These are phyloP conservation scores for Ceratocystis huliohia DNA, from an alignment of 2,329 filamentous ascomycete genomes.

Conservation along the genomic window DNA sequence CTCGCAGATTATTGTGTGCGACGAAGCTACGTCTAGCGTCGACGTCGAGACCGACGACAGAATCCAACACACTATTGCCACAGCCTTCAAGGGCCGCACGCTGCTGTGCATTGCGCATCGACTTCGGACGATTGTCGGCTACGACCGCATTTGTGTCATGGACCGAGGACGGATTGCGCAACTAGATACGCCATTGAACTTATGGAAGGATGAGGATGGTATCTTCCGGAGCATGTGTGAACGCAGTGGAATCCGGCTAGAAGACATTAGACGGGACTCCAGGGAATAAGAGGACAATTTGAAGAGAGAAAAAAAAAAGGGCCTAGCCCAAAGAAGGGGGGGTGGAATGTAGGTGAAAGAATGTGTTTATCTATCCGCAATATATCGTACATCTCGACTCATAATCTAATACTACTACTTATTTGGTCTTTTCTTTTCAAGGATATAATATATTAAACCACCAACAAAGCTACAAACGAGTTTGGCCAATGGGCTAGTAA, in stretches of 20 bases:
- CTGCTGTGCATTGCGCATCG: slow-evolving; percentile 87
- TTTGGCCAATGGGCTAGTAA: not conserved
- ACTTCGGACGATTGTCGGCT: slow-evolving; percentile 80
- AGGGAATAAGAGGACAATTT: not conserved
- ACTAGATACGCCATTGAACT: slow-evolving; percentile 58
- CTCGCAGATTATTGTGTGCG: slow-evolving; percentile 86
- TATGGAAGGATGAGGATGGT: slow-evolving; percentile 57
- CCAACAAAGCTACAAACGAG: not conserved
- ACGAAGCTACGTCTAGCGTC: slow-evolving; percentile 86
- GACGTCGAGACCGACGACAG: slow-evolving; percentile 96
- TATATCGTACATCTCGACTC: too few relatives aligned
- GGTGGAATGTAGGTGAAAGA: not conserved
- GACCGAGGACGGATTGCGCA: slow-evolving; percentile 79
- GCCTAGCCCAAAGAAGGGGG: not conserved
- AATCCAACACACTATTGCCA: slow-evolving; percentile 80
- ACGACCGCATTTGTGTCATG: slow-evolving; percentile 96
- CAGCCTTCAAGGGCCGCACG: slow-evolving; percentile 74
- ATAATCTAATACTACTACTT: not conserved
- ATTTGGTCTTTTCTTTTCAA: not conserved
- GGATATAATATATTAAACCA: not conserved
- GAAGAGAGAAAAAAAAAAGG: slow-evolving; percentile 31
- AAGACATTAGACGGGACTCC: slow-evolving; percentile 34
- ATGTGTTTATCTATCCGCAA: not conserved
- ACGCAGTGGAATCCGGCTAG: slow-evolving; percentile 57
- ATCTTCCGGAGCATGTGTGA: slow-evolving; percentile 90